A percentile compares a stretch with the other conserved stretches of the same genome.
Evolutionary conservation across 768 basidiomycete species (phyloP).

Genomic region (Chlorophyllum brunneum): DNA sequence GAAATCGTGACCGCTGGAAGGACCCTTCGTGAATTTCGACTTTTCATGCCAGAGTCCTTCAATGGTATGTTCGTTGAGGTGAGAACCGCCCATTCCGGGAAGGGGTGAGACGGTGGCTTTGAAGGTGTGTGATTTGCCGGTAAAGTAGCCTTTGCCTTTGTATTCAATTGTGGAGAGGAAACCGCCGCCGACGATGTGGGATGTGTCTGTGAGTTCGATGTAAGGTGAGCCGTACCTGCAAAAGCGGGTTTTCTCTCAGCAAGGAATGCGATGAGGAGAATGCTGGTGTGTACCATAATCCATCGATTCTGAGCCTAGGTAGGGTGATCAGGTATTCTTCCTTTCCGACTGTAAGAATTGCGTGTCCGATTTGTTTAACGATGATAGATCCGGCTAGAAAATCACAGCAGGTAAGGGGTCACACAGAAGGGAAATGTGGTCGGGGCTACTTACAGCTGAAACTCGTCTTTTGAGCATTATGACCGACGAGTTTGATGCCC

Average conservation of each 20-base stretch:
- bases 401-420: not conserved
- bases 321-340: conserved; percentile 85
- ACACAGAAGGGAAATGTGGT: conserved; percentile 6
- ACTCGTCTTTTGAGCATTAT: conserved; percentile 93
- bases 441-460: conserved; percentile 74
- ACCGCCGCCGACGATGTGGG: conserved; percentile 59
- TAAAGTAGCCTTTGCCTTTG: conserved; percentile 95
- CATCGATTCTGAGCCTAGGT: conserved; percentile 89
- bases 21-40: conserved; percentile 46
- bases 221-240: conserved; percentile 73
- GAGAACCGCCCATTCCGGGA: conserved; percentile 30
- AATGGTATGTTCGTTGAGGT: conserved; percentile 43
- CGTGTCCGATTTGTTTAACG: conserved; percentile 96
- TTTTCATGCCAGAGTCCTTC: conserved; percentile 82
- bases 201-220: conserved; percentile 84
- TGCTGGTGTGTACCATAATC: conserved; percentile 53
- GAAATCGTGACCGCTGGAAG: conserved; percentile 47
- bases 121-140: conserved; percentile 90
- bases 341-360: conserved; percentile 65
- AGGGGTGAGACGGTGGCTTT: conserved; percentile 71
- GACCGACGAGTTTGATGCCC: conserved; percentile 75
- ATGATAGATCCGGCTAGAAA: conserved; percentile 60
- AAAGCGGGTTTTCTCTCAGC: not conserved
- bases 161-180: conserved; percentile 70
- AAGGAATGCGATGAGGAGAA: conserved; percentile 21